Base-by-base conservation (phyloP, 371 early-diverging fungal genomes). In the Conidiobolus incongruus region DNA sequence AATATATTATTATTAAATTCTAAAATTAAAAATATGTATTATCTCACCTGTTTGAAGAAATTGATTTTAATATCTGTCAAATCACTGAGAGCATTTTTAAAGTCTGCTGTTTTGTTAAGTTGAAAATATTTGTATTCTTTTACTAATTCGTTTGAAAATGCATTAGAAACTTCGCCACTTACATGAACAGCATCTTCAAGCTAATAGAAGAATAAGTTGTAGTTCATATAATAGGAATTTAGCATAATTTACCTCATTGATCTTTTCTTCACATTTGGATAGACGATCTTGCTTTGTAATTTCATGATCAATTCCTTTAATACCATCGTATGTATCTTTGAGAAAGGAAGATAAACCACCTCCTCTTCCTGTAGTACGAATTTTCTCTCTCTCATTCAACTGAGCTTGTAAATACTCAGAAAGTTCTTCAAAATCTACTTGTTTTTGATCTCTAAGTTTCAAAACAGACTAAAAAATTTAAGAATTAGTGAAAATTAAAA, bases 341-440 rank as follows among this genome's bases (percentile, higher is more conserved):
- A 95, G 57, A 51, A 69, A 91, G 20, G 69, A 70, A 2, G 80
- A 60, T 12, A 91, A 70, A 12, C 81, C 76, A 48, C 50, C 40
- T 48, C 61, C 56, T 50, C 63, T 65, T 40, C 65, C 49, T 47
- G 56, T 66, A 51, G 66, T 68, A 19, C 65, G 39, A 24, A 70
- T 54, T 24, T 67, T 62, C 22, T 76, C 71, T 31, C 61, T 64
- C 52, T 71, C 85, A 24, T 59, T 66, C 39, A 56, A 54, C 19
- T 68, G 77, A 49, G 58, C 62, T 48, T 74, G 67, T 28, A 81
- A 58, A 47, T 78, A 88, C 43, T 70, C 70, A 0, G 77, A 65
- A 20, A 91, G 62, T 36, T 84, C 92, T 58, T 92, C 92, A 58
- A 69, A 75, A 60, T 92, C 93, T 4, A 89, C 59, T 52, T 91